A percentile compares a stretch with the other conserved stretches of the same genome.
Evolutionary conservation across 73 alveolate species (phyloP).

Genomic region (Durusdinium trenchii): DNA sequence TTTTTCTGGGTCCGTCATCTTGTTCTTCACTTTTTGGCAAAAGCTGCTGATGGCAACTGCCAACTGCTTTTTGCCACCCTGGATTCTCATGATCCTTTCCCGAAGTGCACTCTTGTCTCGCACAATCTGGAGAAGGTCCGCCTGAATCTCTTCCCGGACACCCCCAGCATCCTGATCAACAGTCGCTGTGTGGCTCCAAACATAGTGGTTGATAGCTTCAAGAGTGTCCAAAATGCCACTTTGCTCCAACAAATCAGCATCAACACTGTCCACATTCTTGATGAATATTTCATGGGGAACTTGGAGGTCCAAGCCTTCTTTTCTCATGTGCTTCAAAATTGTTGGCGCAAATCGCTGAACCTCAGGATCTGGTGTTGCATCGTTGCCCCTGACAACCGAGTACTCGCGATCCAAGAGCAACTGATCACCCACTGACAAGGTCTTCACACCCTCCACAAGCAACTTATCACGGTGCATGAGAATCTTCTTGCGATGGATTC

Average conservation of each 20-base stretch:
- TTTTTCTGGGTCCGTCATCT: background rate
- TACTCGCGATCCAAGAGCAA: background rate
- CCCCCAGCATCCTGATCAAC: background rate
- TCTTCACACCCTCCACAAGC: background rate
- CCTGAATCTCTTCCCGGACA: slow-evolving; percentile 18
- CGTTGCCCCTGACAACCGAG: background rate
- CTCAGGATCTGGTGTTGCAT: background rate
- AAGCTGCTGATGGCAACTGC: background rate
- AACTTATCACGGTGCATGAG: background rate
- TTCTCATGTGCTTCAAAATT: background rate
- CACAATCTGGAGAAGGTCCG: background rate
- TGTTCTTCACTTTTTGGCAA: background rate
- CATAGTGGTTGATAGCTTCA: background rate
- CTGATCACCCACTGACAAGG: background rate
- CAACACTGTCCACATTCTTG: background rate
- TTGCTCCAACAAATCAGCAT: background rate
- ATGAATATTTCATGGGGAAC: too few relatives aligned
- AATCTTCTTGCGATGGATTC: slow-evolving; percentile 43
- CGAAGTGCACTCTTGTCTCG: background rate
- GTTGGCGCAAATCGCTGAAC: background rate
- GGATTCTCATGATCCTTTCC: background rate
- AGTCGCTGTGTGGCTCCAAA: background rate
- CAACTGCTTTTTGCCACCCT: background rate
- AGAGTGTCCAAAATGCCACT: background rate
- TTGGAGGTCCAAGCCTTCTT: background rate